A percentile compares a stretch with the other conserved stretches of the same genome.
phyloP scores from a whole-genome alignment of 2,329 filamentous ascomycete species.

The Achaetomium macrosporum region DNA sequence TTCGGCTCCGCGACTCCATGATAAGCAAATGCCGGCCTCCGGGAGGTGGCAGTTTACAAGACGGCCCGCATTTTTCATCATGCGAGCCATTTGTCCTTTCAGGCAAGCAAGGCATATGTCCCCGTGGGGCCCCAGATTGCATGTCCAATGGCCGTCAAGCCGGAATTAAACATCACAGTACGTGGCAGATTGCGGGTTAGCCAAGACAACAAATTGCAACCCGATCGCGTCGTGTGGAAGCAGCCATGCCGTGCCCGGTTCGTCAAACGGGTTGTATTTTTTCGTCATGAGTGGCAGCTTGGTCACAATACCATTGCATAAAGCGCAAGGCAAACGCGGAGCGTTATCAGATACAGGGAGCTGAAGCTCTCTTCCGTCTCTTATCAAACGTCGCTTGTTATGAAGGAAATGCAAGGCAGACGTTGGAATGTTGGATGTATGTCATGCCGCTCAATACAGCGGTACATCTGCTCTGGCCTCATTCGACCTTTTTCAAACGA shows the following conservation, averaged over 20 bases:
- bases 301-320: too few species aligned
- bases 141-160: slow-evolving; percentile 20
- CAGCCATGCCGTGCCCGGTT: slow-evolving; percentile 15
- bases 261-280: neutral
- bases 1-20: too few species aligned
- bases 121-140: slow-evolving; percentile 19
- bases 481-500: too few species aligned
- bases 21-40: slow-evolving; percentile 21
- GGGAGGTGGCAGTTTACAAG: slow-evolving; percentile 19
- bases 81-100: slow-evolving; percentile 5
- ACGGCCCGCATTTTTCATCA: slow-evolving; percentile 16
- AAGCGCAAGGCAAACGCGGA: too few species aligned
- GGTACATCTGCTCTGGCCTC: too few species aligned
- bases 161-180: neutral
- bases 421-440: too few species aligned
- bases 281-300: neutral
- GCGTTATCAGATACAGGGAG: too few species aligned
- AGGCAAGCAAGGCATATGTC: slow-evolving; percentile 6
- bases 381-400: too few species aligned
- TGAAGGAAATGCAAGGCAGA: too few species aligned
- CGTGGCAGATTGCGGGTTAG: slow-evolving; percentile 13
- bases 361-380: too few species aligned
- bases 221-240: slow-evolving; percentile 16
- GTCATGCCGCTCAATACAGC: too few species aligned
- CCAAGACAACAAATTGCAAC: slow-evolving; percentile 16